Percentiles rank a stretch among this genome's conserved stretches.
Evolutionary conservation across 768 basidiomycete species (phyloP).

Genomic region (Piloderma croceum): DNA sequence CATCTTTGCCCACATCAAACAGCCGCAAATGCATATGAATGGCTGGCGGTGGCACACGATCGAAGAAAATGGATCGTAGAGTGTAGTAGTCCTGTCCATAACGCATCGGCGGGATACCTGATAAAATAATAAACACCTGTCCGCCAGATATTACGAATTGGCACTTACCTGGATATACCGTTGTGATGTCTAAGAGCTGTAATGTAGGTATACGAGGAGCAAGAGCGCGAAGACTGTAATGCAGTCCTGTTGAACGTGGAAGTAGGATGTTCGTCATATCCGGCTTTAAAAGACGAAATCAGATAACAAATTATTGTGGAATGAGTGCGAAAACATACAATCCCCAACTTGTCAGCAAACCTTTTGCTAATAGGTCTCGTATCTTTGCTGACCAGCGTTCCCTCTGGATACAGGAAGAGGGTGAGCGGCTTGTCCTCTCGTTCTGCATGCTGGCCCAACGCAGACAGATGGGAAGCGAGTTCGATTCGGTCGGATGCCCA

Average conservation of each 20-base stretch:
- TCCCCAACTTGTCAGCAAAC: slow-evolving; percentile 83
- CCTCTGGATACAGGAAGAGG: slow-evolving; percentile 91
- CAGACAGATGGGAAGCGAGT: slow-evolving; percentile 59
- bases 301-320: slow-evolving; percentile 1
- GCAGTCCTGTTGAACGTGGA: slow-evolving; percentile 88
- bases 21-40: slow-evolving; percentile 85
- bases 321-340: slow-evolving; percentile 53
- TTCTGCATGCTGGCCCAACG: slow-evolving; percentile 66
- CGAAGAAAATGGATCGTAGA: slow-evolving; percentile 80
- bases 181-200: slow-evolving; percentile 83
- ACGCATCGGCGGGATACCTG: slow-evolving; percentile 70
- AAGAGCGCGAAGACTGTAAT: slow-evolving; percentile 77
- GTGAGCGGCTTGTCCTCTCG: slow-evolving; percentile 65
- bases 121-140: no score
- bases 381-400: slow-evolving; percentile 84
- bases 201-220: slow-evolving; percentile 71
- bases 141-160: no score
- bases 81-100: slow-evolving; percentile 91
- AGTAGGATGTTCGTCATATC: slow-evolving; percentile 80
- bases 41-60: slow-evolving; percentile 73
- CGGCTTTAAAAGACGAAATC: slow-evolving; percentile 37
- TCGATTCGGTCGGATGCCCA: slow-evolving; percentile 81
- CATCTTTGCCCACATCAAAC: slow-evolving; percentile 58
- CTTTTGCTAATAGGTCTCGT: slow-evolving; percentile 82
- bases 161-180: slow-evolving; percentile 81